A percentile compares a stretch with the other conserved stretches of the same genome.
Conservation (phyloP, 352 stramenopile species). For the Phytophthora sp. region DNA sequence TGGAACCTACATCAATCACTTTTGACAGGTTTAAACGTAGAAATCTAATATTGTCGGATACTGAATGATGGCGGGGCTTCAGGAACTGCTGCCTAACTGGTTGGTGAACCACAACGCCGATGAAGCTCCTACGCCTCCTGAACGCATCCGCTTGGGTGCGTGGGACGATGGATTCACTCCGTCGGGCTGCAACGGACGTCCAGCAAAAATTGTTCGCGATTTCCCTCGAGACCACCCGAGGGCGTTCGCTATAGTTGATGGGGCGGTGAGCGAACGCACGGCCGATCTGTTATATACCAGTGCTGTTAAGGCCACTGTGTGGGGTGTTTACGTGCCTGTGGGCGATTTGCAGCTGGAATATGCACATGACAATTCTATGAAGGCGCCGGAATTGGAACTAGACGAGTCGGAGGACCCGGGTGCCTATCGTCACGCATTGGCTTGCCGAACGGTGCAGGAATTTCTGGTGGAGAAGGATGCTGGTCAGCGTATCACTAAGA, state of each 20-base stretch:
- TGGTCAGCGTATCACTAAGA: conserved; percentile 29
- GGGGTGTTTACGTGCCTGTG: conserved; percentile 67
- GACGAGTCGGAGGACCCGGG: conserved; percentile 28
- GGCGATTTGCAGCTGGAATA: conserved; percentile 31
- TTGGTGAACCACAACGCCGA: conserved; percentile 29
- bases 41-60: background rate
- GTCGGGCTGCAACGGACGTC: conserved; percentile 48
- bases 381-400: conserved; percentile 13
- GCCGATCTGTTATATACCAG: conserved; percentile 65
- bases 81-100: conserved; percentile 40
- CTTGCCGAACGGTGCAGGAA: conserved; percentile 52
- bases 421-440: conserved; percentile 51
- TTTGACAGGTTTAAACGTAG: no score
- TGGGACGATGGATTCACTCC: conserved; percentile 76
- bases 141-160: conserved; percentile 30
- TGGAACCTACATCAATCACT: no score
- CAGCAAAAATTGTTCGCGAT: conserved; percentile 52
- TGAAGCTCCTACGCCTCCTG: conserved; percentile 19
- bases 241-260: conserved; percentile 51
- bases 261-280: conserved; percentile 48
- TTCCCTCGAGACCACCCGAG: conserved; percentile 44
- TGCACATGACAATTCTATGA: no score
- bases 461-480: conserved; percentile 49
- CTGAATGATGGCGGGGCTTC: conserved; percentile 26
- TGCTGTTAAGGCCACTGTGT: conserved; percentile 61